Conservation (phyloP, 83 land plant species). For the Larix sibirica region DNA sequence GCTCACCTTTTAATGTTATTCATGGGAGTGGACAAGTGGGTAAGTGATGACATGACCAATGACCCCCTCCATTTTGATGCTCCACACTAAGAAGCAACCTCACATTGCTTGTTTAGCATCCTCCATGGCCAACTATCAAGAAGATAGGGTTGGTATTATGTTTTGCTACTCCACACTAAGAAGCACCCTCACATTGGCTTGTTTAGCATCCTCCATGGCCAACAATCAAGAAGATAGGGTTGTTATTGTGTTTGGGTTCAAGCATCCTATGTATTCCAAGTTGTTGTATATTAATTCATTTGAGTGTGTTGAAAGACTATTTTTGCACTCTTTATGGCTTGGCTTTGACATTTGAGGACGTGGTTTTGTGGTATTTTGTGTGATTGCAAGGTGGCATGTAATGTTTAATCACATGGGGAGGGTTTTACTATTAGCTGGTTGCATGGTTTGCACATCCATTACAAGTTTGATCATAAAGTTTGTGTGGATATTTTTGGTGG, state of each 20-base stretch:
- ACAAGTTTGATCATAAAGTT: neutral
- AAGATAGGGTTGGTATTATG: too few species aligned
- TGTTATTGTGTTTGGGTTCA: constrained; percentile 43
- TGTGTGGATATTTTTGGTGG: constrained; percentile 49
- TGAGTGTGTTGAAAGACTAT: neutral
- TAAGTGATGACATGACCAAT: too few species aligned
- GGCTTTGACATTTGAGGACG: neutral
- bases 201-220: too few species aligned
- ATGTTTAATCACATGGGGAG: neutral
- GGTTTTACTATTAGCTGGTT: neutral
- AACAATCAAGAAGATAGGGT: constrained; percentile 33
- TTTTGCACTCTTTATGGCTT: constrained; percentile 1
- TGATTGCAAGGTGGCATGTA: neutral
- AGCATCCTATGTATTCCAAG: constrained; percentile 34
- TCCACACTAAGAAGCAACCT: too few species aligned
- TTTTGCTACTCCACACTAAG: too few species aligned
- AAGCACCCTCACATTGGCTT: too few species aligned
- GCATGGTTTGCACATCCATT: neutral
- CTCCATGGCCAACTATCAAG: too few species aligned
- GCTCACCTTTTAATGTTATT: too few species aligned
- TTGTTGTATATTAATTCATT: neutral
- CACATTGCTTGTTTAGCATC: too few species aligned
- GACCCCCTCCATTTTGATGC: too few species aligned
- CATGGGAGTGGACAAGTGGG: too few species aligned
- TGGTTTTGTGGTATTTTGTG: neutral